Conservation (phyloP, 2,329 filamentous ascomycete species). For the Aspergillus spinulosporus region DNA sequence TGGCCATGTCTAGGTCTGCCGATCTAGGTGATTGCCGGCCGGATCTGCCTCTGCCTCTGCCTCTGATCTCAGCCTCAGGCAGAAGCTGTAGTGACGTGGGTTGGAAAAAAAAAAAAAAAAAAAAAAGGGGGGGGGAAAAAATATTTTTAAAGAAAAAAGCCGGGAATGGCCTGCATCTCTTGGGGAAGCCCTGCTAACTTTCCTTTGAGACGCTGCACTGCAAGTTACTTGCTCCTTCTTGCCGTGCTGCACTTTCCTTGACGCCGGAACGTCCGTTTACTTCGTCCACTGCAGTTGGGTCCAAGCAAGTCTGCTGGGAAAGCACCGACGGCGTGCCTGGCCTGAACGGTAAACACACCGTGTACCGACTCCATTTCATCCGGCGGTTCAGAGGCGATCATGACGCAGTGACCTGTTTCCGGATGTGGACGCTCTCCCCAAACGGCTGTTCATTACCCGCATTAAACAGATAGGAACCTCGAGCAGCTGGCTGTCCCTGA, state of each 20-base stretch:
- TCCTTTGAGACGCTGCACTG: too few relatives aligned
- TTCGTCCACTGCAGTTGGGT: too few relatives aligned
- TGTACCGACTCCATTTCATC: neutral
- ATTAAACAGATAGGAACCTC: neutral
- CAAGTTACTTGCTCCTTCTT: too few relatives aligned
- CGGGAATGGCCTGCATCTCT: too few relatives aligned
- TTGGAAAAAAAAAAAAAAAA: neutral
- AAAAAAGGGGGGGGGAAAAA: too few relatives aligned
- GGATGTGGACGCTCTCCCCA: neutral
- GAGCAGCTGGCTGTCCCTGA: too few relatives aligned
- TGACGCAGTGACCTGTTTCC: neutral
- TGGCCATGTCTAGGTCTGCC: neutral
- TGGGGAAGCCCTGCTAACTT: too few relatives aligned
- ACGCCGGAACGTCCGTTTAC: too few relatives aligned
- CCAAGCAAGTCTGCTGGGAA: too few relatives aligned
- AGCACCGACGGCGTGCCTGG: neutral
- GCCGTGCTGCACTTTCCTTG: too few relatives aligned
- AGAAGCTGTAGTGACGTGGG: neutral
- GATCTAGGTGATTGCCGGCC: neutral
- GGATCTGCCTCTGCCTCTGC: neutral
- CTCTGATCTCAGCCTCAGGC: neutral
- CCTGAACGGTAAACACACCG: neutral
- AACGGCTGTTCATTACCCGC: neutral
- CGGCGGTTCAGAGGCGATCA: neutral
- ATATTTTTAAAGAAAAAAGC: too few relatives aligned